A percentile compares a stretch with the other conserved stretches of the same genome.
These are phyloP conservation scores for Diddensiella santjacobensis DNA, from an alignment of 805 yeast genomes.

Conservation along the genomic window DNA sequence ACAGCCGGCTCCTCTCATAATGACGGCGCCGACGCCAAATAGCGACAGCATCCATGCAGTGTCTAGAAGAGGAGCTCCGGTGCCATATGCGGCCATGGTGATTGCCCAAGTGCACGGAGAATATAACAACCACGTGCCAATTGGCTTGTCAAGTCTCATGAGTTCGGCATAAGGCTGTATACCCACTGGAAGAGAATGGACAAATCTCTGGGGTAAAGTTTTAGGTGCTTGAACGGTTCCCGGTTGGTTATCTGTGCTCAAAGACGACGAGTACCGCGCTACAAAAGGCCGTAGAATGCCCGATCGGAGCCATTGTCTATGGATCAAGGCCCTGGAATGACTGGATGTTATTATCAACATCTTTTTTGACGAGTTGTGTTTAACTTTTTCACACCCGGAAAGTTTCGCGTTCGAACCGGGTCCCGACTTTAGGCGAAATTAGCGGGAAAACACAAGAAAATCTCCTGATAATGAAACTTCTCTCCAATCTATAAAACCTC, in stretches of 20 bases:
- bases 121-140: slow-evolving; percentile 82
- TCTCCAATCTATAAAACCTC: not conserved
- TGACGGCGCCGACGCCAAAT: slow-evolving; percentile 78
- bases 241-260: not conserved
- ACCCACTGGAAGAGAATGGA: slow-evolving; percentile 53
- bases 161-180: slow-evolving; percentile 89
- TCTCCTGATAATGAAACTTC: slow-evolving; percentile 1
- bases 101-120: slow-evolving; percentile 93
- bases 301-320: not conserved
- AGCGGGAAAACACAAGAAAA: too few species aligned
- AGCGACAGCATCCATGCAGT: slow-evolving; percentile 60
- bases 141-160: slow-evolving; percentile 90
- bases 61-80: slow-evolving; percentile 59
- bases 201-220: slow-evolving; percentile 33
- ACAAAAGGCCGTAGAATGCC: not conserved
- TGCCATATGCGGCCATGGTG: slow-evolving; percentile 75
- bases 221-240: not conserved
- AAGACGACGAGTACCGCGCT: not conserved
- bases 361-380: too few species aligned
- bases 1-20: slow-evolving; percentile 98
- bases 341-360: too few species aligned
- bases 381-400: too few species aligned
- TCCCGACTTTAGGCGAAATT: too few species aligned
- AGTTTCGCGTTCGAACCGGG: too few species aligned
- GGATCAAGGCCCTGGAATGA: too few species aligned